A percentile compares a stretch with the other conserved stretches of the same genome.
Conservation (phyloP, 257 asterid genomes). For the Gentiana straminea region DNA sequence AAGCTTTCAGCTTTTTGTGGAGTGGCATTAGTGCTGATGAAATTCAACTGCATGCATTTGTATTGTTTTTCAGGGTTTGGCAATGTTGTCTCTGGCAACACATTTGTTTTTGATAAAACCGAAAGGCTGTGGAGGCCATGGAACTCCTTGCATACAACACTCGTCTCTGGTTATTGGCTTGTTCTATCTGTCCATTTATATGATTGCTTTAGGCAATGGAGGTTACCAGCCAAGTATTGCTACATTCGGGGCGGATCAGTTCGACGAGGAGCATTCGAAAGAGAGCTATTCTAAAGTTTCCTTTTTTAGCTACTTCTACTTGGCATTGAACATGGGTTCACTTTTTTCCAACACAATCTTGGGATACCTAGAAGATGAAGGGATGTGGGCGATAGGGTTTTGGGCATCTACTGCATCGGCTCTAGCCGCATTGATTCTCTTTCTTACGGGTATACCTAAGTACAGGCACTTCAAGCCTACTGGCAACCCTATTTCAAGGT, state of each 20-base stretch:
- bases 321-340: conserved; percentile 79
- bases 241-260: conserved; percentile 90
- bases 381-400: conserved; percentile 71
- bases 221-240: conserved; percentile 95
- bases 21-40: not conserved
- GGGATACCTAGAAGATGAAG: conserved; percentile 72
- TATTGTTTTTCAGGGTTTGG: conserved; percentile 45
- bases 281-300: conserved; percentile 78
- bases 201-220: conserved; percentile 88
- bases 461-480: conserved; percentile 56
- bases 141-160: conserved; percentile 37
- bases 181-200: conserved; percentile 65
- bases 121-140: conserved; percentile 56
- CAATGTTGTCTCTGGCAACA: conserved; percentile 48
- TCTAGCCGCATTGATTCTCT: conserved; percentile 36
- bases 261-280: conserved; percentile 61
- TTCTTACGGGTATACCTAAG: conserved; percentile 53
- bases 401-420: conserved; percentile 88
- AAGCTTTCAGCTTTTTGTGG: not conserved
- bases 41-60: not conserved
- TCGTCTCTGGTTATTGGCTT: conserved; percentile 30
- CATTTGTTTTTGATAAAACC: conserved; percentile 56
- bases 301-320: conserved; percentile 80
- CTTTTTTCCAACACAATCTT: conserved; percentile 67
- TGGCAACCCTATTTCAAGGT: conserved; percentile 72